Base-by-base conservation (phyloP, 2,329 filamentous ascomycete species). In the Waltergamsia citrina region DNA sequence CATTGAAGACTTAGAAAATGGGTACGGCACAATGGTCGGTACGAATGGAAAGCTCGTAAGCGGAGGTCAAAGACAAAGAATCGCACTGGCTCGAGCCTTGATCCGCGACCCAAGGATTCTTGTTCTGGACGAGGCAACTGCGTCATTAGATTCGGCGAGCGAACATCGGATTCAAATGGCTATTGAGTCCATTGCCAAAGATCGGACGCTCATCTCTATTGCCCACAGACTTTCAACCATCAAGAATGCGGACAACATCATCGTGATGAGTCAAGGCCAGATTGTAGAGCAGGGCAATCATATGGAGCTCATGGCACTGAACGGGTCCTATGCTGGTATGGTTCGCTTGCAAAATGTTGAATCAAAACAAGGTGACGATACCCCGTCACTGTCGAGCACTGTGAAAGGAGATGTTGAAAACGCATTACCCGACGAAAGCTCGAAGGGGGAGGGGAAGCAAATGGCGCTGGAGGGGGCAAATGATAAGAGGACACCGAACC, bases 221-320 rank as follows among this genome's bases (percentile, higher is more conserved):
- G 78, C 79, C 1, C 75, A 79, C 49, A 60, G 74, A 3, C 54
- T 79, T 2, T 74, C 70, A 0, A 78, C 74, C 1, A 74, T 78
- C 40, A 69, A 67, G 45, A 67, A 74, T 34, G 78, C 79, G 0
- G 74, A 84, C 44, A 71, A 74, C 39, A 83, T 85, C 37, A 61
- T 83, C 15, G 78, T 84, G 14, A 64, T 83, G 49, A 64, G 71
- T 11, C 59, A 68, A 35, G 79, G 80, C 0, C 52, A 64, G 31
- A 66, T 79, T 4, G 59, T 78, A 9, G 79, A 84, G 50, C 63
- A 78, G 46, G 80, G 80, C 0, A 75, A 65, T 0, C 78, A 84
- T 37, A 59, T 72, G 4, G 65, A 76, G 34, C 62, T 84, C 3
- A 60, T 83, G 40, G 51, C 57, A 3, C 53, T 60, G 9, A 50